Evolutionary conservation across 2,329 filamentous ascomycete species (phyloP).

Genomic region (Didymella segeticola): DNA sequence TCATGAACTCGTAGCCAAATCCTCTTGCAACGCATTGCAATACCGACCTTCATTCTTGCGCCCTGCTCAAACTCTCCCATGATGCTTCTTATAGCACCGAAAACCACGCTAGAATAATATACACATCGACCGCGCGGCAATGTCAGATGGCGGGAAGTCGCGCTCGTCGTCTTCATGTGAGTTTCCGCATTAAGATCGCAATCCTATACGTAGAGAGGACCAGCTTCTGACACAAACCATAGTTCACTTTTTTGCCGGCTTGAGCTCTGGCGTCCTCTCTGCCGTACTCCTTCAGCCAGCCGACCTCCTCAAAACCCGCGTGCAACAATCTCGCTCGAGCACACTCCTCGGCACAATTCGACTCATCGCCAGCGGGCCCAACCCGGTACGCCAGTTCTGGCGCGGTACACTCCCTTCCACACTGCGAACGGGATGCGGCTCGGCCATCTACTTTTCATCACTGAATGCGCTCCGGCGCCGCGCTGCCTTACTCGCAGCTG

Average conservation of each 20-base stretch:
- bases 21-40: slow-evolving; percentile 3
- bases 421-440: slow-evolving; percentile 91
- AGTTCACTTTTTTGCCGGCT: slow-evolving; percentile 85
- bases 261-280: slow-evolving; percentile 85
- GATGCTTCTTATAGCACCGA: slow-evolving; percentile 8
- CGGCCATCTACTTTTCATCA: slow-evolving; percentile 90
- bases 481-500: slow-evolving; percentile 51
- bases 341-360: slow-evolving; percentile 72
- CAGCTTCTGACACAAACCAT: slow-evolving; percentile 6
- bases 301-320: slow-evolving; percentile 93
- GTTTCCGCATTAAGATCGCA: slow-evolving; percentile 5
- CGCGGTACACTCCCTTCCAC: slow-evolving; percentile 90
- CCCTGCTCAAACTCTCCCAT: neutral
- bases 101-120: slow-evolving; percentile 28
- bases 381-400: slow-evolving; percentile 80
- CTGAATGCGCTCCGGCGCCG: slow-evolving; percentile 83
- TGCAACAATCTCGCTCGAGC: slow-evolving; percentile 82
- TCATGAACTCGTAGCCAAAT: slow-evolving; percentile 12
- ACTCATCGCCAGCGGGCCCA: slow-evolving; percentile 69
- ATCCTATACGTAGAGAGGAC: neutral
- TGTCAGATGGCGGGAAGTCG: slow-evolving; percentile 60
- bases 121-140: slow-evolving; percentile 47
- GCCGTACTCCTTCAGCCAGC: slow-evolving; percentile 92
- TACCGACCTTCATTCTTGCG: neutral
- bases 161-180: slow-evolving; percentile 59